phyloP scores from a whole-genome alignment of 129 eudicot species.

The Mikania micrantha region DNA sequence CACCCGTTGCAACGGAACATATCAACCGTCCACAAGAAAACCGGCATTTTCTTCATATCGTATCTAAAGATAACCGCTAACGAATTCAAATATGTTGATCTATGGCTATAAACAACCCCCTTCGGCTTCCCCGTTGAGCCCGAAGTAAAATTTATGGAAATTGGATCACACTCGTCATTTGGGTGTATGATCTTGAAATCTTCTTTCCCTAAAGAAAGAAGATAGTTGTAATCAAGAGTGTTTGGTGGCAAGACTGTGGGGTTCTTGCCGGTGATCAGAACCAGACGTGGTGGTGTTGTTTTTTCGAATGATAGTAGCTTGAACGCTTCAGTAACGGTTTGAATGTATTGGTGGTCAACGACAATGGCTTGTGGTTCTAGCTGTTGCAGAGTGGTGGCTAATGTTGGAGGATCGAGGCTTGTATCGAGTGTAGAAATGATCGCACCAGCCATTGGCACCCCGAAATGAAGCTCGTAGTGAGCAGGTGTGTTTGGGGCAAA shows the following conservation, averaged over 20 bases:
- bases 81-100: slow-evolving; percentile 57
- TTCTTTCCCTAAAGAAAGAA: slow-evolving; percentile 35
- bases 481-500: slow-evolving; percentile 58
- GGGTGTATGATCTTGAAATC: slow-evolving; percentile 42
- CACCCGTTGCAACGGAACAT: slow-evolving; percentile 83
- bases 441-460: slow-evolving; percentile 70
- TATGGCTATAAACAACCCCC: slow-evolving; percentile 66
- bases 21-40: slow-evolving; percentile 66
- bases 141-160: slow-evolving; percentile 59
- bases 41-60: slow-evolving; percentile 36
- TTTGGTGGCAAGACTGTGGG: neutral
- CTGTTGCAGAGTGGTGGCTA: slow-evolving; percentile 36
- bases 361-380: slow-evolving; percentile 42
- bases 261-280: slow-evolving; percentile 21
- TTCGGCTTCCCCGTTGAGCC: slow-evolving; percentile 68
- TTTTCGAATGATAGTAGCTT: neutral
- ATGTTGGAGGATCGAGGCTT: slow-evolving; percentile 35
- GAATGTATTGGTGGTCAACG: slow-evolving; percentile 32
- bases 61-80: slow-evolving; percentile 38
- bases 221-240: slow-evolving; percentile 28
- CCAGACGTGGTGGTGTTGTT: slow-evolving; percentile 19
- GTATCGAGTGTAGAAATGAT: slow-evolving; percentile 56
- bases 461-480: slow-evolving; percentile 71
- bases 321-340: slow-evolving; percentile 28
- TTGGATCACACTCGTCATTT: slow-evolving; percentile 51